Evolutionary conservation across 768 basidiomycete species (phyloP).

Genomic region (Rhodocollybia butyracea): DNA sequence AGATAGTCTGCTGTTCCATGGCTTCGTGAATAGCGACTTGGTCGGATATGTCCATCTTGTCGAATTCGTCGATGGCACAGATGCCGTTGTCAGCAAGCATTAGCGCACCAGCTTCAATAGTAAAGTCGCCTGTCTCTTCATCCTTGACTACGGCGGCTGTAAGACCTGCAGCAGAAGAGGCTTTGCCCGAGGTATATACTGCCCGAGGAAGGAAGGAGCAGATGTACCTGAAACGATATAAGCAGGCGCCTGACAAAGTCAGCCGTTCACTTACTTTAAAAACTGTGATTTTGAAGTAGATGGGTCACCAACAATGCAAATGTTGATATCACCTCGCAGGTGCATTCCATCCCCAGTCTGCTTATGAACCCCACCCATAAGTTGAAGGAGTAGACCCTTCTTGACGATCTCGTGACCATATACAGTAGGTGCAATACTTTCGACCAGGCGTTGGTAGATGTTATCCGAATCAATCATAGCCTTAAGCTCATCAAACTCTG

Average conservation of each 20-base stretch:
- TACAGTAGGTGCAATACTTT: slow-evolving; percentile 95
- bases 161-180: slow-evolving; percentile 96
- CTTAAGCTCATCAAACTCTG: slow-evolving; percentile 93
- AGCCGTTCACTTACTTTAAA: slow-evolving; percentile 66
- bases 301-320: slow-evolving; percentile 97
- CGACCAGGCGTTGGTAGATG: slow-evolving; percentile 91
- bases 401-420: slow-evolving; percentile 99
- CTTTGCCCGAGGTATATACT: slow-evolving; percentile 99
- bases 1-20: slow-evolving; percentile 99
- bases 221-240: slow-evolving; percentile 65
- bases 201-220: slow-evolving; percentile 97
- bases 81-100: slow-evolving; percentile 99
- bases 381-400: slow-evolving; percentile 91
- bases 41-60: slow-evolving; percentile 99
- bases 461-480: slow-evolving; percentile 93
- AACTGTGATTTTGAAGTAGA: slow-evolving; percentile 99
- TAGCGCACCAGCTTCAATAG: slow-evolving; percentile 97
- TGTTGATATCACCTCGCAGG: slow-evolving; percentile 97
- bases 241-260: not conserved
- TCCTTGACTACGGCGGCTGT: slow-evolving; percentile 98
- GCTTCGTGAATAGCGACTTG: slow-evolving; percentile 99
- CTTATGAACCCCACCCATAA: slow-evolving; percentile 99
- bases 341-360: slow-evolving; percentile 95
- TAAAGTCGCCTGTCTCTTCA: slow-evolving; percentile 98
- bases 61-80: slow-evolving; percentile 99